Base-by-base conservation (phyloP, 169 alveolate species). In the Eimeria brunetti region DNA sequence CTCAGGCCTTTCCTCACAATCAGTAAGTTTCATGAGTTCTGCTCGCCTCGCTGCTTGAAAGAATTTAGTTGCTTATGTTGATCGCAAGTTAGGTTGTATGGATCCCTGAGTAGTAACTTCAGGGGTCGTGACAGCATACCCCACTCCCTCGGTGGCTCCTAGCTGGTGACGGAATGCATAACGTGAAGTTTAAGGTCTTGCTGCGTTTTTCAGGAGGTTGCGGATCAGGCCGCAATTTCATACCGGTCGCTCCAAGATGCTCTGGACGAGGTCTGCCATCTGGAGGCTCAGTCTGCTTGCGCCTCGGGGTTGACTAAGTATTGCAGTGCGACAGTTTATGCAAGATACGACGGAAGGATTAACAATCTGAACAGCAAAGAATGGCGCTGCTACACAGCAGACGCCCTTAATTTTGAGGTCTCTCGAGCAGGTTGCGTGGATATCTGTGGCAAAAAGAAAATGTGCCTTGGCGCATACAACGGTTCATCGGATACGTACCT, bases 351-450 rank as follows among this genome's bases (percentile, higher is more conserved):
- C 88, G 88, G 88, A 11, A 0, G 8, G 8, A 78, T 18, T 2
- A 30, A 30, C 67, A 78, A 51, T 24, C 41, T 30, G 3, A 46
- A 44, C 44, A 46, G 67, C 60, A 78, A 78, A 49, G 67, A 44
- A 78, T 78, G 88, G 88, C 60, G 88, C 24, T 78, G 88, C 18
- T 78, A 78, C 44, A 11, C 88, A 30, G 88, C 22, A 6, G 88
- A 51, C 1, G 64, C 88, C 18, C 88, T 78, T 46, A 18, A 78
- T 44, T 30, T 78, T 78, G 88, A n/a, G 0, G 67, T 18, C 27
- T 41, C 67, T 11, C 67, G 88, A 44, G 44, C 88, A 46, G 67
- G 88, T 8, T 78, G 88, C 64, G 88, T 78, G 24, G 64, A 78
- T 44, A 78, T n/a, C 24, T 78, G 88, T 27, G 88, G 88, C 60